Percentiles rank a stretch among this genome's conserved stretches.
These are phyloP conservation scores for Picea glauca DNA, from an alignment of 75 land plant species.

Conservation along the genomic window DNA sequence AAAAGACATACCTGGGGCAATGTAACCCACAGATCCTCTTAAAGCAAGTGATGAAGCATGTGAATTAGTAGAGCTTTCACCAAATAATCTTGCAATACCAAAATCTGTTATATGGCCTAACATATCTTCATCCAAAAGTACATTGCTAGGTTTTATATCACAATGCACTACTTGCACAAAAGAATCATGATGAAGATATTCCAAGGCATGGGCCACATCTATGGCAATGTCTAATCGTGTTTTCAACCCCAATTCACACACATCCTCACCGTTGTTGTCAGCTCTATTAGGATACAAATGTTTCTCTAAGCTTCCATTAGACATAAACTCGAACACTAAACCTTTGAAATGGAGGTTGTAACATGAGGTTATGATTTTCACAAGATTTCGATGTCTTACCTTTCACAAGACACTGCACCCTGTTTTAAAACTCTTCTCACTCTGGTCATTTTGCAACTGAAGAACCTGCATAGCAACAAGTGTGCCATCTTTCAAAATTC, in stretches of 20 bases:
- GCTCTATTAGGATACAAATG: background rate
- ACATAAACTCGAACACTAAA: background rate
- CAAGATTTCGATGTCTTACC: constrained; percentile 8
- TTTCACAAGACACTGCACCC: background rate
- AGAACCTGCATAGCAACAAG: background rate
- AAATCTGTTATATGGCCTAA: background rate
- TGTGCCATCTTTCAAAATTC: constrained; percentile 1
- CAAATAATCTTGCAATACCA: background rate
- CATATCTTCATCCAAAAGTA: constrained; percentile 5
- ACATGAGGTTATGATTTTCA: background rate
- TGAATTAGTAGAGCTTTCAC: background rate
- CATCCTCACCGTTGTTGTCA: background rate
- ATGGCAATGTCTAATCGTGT: constrained; percentile 28
- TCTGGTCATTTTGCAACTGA: background rate
- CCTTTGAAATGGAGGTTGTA: background rate
- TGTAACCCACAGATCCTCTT: background rate
- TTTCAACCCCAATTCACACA: background rate
- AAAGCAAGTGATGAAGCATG: background rate
- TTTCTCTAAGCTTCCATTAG: background rate
- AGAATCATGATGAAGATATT: constrained; percentile 29
- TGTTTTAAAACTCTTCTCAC: background rate
- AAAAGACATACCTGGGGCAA: background rate
- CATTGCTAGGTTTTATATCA: constrained; percentile 9
- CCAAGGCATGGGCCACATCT: constrained; percentile 30
- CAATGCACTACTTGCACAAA: constrained; percentile 4